Percentiles rank a stretch among this genome's conserved stretches.
Conservation (phyloP, 116 monocot species). For the Zostera marina region DNA sequence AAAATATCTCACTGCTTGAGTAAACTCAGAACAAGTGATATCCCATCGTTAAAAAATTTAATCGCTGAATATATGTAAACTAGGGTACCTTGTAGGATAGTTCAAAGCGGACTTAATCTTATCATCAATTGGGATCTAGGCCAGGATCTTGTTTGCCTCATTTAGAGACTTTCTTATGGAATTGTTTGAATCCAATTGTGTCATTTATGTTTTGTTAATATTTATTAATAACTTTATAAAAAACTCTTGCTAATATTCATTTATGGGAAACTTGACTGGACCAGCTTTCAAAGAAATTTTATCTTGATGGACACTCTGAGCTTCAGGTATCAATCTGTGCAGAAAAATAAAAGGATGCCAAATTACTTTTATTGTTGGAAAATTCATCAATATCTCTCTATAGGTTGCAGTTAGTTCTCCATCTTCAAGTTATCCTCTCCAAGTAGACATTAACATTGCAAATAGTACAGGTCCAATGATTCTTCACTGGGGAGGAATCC, state of each 20-base stretch:
- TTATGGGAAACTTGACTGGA: not conserved
- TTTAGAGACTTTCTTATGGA: too few relatives aligned
- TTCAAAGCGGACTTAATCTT: too few relatives aligned
- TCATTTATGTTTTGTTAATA: not conserved
- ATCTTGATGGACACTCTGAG: constrained; percentile 55
- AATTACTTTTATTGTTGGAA: not conserved
- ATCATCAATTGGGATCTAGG: too few relatives aligned
- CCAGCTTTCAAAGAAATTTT: constrained; percentile 50
- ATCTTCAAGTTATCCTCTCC: constrained; percentile 14
- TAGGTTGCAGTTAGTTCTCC: constrained; percentile 30
- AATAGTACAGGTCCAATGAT: constrained; percentile 30
- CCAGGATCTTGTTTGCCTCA: too few relatives aligned
- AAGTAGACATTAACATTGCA: constrained; percentile 44
- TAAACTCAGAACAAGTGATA: too few relatives aligned
- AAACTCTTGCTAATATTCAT: constrained; percentile 1
- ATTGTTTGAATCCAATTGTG: too few relatives aligned
- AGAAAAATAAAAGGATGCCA: not conserved
- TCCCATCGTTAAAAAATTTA: too few relatives aligned
- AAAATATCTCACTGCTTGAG: too few relatives aligned
- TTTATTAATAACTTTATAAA: not conserved
- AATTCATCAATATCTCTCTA: constrained; percentile 6
- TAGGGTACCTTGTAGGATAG: too few relatives aligned
- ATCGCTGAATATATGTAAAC: too few relatives aligned
- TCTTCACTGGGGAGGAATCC: constrained; percentile 88
- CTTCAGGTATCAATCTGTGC: constrained; percentile 34